phyloP scores from a whole-genome alignment of 441 rosid species.

The Gossypium davidsonii region DNA sequence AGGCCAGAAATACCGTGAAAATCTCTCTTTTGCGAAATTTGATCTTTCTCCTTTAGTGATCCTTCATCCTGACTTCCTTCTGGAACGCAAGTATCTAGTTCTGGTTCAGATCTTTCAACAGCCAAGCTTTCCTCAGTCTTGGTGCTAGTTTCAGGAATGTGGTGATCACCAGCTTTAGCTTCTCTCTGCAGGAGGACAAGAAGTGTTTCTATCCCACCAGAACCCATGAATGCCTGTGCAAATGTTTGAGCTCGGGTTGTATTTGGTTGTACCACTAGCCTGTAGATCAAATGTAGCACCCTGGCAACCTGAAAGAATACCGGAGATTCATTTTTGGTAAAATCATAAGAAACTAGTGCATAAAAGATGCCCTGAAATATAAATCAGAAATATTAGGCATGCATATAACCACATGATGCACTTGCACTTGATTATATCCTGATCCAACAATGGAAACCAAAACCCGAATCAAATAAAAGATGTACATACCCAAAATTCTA shows the following conservation, averaged over 20 bases:
- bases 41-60: constrained; percentile 32
- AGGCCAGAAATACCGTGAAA: constrained; percentile 29
- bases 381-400: neutral
- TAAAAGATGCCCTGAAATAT: neutral
- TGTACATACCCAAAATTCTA: neutral
- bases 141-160: constrained; percentile 31
- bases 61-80: constrained; percentile 39
- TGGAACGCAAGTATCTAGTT: constrained; percentile 27
- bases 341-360: constrained; percentile 8
- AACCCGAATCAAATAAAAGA: neutral
- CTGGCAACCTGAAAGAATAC: constrained; percentile 69
- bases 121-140: constrained; percentile 33
- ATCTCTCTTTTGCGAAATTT: constrained; percentile 31
- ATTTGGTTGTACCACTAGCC: constrained; percentile 94
- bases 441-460: neutral
- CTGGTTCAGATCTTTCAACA: constrained; percentile 32
- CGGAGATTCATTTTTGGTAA: constrained; percentile 14
- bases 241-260: constrained; percentile 69
- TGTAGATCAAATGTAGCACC: constrained; percentile 81
- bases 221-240: constrained; percentile 73
- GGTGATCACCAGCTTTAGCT: constrained; percentile 78
- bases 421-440: constrained; percentile 1
- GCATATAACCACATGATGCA: neutral
- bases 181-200: constrained; percentile 94
- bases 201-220: constrained; percentile 96